Percentiles rank a stretch among this genome's conserved stretches.
Conservation (phyloP, 768 basidiomycete genomes). For the Hysterangium stoloniferum region DNA sequence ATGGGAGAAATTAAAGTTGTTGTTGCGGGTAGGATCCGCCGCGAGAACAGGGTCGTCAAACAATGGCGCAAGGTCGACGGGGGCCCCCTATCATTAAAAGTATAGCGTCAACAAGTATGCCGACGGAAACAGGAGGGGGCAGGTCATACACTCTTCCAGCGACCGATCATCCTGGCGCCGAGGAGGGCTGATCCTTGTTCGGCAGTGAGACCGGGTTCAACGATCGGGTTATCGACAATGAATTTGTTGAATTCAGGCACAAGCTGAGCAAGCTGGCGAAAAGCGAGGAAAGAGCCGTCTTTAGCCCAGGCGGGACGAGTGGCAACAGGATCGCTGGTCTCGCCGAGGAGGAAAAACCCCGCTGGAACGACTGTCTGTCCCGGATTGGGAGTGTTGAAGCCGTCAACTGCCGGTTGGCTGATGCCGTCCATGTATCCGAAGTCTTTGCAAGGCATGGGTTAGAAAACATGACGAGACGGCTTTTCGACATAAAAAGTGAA, state of each 20-base stretch:
- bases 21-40: constrained; percentile 21
- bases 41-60: constrained; percentile 21
- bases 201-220: constrained; percentile 20
- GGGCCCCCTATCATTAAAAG: constrained; percentile 20
- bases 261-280: constrained; percentile 25
- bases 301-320: constrained; percentile 34
- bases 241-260: constrained; percentile 45
- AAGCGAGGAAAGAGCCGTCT: constrained; percentile 44
- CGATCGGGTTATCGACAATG: constrained; percentile 25
- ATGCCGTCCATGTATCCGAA: constrained; percentile 21
- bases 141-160: constrained; percentile 37
- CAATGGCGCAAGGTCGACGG: constrained; percentile 20
- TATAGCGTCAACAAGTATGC: neutral
- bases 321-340: constrained; percentile 30
- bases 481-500: neutral
- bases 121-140: neutral
- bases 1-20: constrained; percentile 23
- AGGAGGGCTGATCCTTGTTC: constrained; percentile 40
- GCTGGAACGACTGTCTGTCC: constrained; percentile 30
- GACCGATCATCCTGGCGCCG: constrained; percentile 44
- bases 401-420: constrained; percentile 17
- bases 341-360: constrained; percentile 38
- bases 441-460: constrained; percentile 10
- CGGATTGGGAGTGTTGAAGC: constrained; percentile 14
- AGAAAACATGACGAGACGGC: constrained; percentile 8